These are phyloP conservation scores for Penicillium verrucosum DNA, from an alignment of 2,329 filamentous ascomycete genomes.

Conservation along the genomic window DNA sequence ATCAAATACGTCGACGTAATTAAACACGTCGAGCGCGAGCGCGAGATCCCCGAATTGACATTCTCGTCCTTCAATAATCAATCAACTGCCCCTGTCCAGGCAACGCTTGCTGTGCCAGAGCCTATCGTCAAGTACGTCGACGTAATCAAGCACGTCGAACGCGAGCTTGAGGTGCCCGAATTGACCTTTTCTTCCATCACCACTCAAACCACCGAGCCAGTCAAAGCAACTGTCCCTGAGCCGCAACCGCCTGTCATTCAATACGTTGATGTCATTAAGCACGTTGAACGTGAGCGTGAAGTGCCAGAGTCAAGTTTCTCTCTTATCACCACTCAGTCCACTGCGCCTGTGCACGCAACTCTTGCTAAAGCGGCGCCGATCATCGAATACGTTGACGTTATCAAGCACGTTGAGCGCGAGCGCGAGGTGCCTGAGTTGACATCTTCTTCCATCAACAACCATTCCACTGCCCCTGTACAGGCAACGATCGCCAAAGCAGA, in stretches of 20 bases:
- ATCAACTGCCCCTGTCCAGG: constrained; percentile 24
- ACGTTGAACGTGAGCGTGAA: constrained; percentile 8
- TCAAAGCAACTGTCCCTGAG: constrained; percentile 18
- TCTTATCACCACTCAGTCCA: constrained; percentile 28
- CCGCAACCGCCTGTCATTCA: constrained; percentile 14
- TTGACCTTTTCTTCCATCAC: constrained; percentile 32
- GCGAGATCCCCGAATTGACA: constrained; percentile 17
- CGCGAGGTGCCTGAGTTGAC: constrained; percentile 23
- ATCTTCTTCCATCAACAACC: constrained; percentile 28
- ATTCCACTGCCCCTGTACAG: constrained; percentile 33
- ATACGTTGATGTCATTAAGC: constrained; percentile 4
- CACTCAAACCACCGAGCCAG: constrained; percentile 25
- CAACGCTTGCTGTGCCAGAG: constrained; percentile 20
- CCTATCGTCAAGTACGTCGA: constrained; percentile 9
- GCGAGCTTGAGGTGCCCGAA: constrained; percentile 13
- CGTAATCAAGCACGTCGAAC: constrained; percentile 12
- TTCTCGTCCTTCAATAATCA: constrained; percentile 32
- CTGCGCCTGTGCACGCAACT: constrained; percentile 25
- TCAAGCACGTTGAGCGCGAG: constrained; percentile 11
- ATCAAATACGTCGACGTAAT: constrained; percentile 9
- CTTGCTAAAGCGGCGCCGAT: constrained; percentile 17
- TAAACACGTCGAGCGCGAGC: constrained; percentile 11
- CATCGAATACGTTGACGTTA: constrained; percentile 6
- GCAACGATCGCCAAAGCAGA: constrained; percentile 8
- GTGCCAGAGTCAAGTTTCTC: constrained; percentile 27